Base-by-base conservation (phyloP, 768 basidiomycete genomes). In the Lactarius sanguifluus region DNA sequence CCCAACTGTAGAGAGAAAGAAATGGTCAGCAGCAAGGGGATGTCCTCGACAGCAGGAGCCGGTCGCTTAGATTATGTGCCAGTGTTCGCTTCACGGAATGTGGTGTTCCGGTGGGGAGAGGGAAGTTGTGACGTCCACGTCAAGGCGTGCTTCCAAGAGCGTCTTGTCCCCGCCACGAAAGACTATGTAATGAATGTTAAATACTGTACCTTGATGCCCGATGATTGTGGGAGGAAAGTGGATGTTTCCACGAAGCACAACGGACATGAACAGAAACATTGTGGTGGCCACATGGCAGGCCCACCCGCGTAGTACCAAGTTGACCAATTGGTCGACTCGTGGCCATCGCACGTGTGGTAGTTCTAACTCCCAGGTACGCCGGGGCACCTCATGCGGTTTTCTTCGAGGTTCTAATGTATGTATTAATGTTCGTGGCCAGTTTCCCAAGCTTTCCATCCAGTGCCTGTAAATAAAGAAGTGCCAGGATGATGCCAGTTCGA, bases 121-220 rank as follows among this genome's bases (percentile, higher is more conserved):
- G 25, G 28, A 28, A 43, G 9, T 28, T 18, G 45, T 57, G 56
- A 40, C 57, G 16, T 52, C 56, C 36, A 66, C 47, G 61, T 62
- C 60, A 63, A 38, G 47, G 9, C 23, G 18, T 32, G 40, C 40
- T 67, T 54, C 66, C 40, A 64, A 59, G 57, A 56, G 62, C 62
- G 66, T 20, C 62, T 54, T 64, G 54, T 67, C 66, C 25, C 66
- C 62, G 58, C 66, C 25, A 55, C 63, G 50, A 52, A 50, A 2
- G 23, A n/a, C 50, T 63, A 62, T 62, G 61, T 67, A 30, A 20
- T 28, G 28, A 18, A 23, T 10, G 23, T 50, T 25, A 6, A 23
- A 25, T 15, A 50, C 47, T 50, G 47, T 25, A 30, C 30, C 59
- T 25, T 25, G 2, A 36, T 23, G 36, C 36, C 12, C 52, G 8